Conservation (phyloP, 2,329 filamentous ascomycete genomes). For the Knufia fluminis region DNA sequence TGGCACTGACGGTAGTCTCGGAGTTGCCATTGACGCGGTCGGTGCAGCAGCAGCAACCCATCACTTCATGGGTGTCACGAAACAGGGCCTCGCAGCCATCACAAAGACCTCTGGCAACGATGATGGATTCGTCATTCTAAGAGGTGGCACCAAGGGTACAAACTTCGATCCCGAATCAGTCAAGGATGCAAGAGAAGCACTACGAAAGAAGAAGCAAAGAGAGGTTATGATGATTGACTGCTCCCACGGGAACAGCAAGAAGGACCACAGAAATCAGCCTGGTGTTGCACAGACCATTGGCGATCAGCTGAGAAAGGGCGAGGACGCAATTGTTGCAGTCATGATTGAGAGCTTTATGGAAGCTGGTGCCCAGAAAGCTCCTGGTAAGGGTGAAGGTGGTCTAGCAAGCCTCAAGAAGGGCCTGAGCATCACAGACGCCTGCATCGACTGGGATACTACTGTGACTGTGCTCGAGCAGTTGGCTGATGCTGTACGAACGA, state of each 20-base stretch:
- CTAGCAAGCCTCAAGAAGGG: conserved; percentile 80
- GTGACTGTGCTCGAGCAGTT: conserved; percentile 74
- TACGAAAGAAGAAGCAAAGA: conserved; percentile 63
- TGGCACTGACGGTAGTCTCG: conserved; percentile 83
- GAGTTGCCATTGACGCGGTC: conserved; percentile 90
- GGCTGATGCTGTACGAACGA: conserved; percentile 68
- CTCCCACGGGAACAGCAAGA: conserved; percentile 90
- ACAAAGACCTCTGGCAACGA: conserved; percentile 91
- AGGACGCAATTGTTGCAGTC: conserved; percentile 84
- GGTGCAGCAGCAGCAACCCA: conserved; percentile 85
- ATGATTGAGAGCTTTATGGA: conserved; percentile 99
- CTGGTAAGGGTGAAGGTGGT: conserved; percentile 70
- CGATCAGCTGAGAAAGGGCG: conserved; percentile 75
- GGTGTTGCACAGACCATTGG: conserved; percentile 77
- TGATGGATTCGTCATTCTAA: conserved; percentile 92
- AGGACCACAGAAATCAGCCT: conserved; percentile 96
- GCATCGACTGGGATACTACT: conserved; percentile 86
- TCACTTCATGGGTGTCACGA: conserved; percentile 95
- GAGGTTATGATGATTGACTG: conserved; percentile 93
- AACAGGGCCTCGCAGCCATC: conserved; percentile 89
- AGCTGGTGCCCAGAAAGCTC: conserved; percentile 89
- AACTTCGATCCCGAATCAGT: conserved; percentile 88
- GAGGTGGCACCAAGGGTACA: conserved; percentile 84
- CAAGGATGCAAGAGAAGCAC: conserved; percentile 67
- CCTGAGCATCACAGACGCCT: conserved; percentile 94